Base-by-base conservation (phyloP, 371 early-diverging fungal species). In the Lichtheimia ramosa region DNA sequence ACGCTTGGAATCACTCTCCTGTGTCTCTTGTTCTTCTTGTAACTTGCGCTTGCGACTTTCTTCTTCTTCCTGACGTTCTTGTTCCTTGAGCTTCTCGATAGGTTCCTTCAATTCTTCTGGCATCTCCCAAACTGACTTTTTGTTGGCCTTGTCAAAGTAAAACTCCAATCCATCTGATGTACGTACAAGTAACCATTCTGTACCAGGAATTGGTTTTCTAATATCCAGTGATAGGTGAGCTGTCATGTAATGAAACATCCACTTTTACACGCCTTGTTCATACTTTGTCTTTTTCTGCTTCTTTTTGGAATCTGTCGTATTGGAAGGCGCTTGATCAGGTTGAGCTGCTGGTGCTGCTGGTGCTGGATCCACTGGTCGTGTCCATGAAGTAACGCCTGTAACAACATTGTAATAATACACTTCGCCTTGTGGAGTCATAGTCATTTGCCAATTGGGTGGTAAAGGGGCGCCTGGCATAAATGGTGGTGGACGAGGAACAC, bases 141-240 rank as follows among this genome's bases (percentile, higher is more conserved):
- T 86, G 2, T 87, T 89, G 12, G 83, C 79, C 42, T 83, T 70
- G 77, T 92, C 84, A 62, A 83, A 89, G 61, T 80, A 94, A 65
- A 90, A 92, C 23, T 92, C 92, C 52, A 89, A 82, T 21, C 89
- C 87, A 20, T 75, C 73, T 34, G 72, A 79, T n/a, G 93, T 92
- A 53, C 79, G 74, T 0, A 91, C 86, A 58, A 93, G 83, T 49
- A 83, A 78, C 94, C 94, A 93, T 5, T 72, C 65, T 0, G 90
- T 83, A n/a, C 83, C 81, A 43, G 90, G 84, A 42, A 93, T 84
- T 51, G 77, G 81, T 24, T 78, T 83, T 56, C 88, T 87, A 68
- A 43, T 23, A 27, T 51, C 20, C 24, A 48, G 24, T 51, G 25
- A 5, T 23, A n/a, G n/a, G 41, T 16, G 7, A 39, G 27, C 6